A percentile compares a stretch with the other conserved stretches of the same genome.
These are phyloP conservation scores for Pichia rugopelliculosa DNA, from an alignment of 805 yeast genomes.

Conservation along the genomic window DNA sequence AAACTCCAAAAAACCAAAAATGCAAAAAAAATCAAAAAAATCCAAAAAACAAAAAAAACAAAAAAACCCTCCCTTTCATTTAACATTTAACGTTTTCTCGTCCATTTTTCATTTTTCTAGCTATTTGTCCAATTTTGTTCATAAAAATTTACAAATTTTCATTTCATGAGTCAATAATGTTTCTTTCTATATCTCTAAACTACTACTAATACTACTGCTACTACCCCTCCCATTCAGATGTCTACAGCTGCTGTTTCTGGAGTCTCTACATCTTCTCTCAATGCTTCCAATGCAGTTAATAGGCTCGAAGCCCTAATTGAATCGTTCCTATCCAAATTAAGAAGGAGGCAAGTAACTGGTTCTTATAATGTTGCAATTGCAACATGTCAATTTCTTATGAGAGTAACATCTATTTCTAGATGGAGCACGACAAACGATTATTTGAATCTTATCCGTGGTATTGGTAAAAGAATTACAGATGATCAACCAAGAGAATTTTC, in stretches of 20 bases:
- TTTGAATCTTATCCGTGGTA: conserved; percentile 59
- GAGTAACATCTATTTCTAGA: conserved; percentile 82
- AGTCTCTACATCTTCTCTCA: conserved; percentile 8
- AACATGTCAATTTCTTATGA: conserved; percentile 77
- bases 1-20: too few species aligned
- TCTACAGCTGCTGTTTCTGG: background rate
- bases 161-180: background rate
- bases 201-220: too few species aligned
- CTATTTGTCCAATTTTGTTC: too few species aligned
- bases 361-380: conserved; percentile 79
- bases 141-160: too few species aligned
- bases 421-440: conserved; percentile 77
- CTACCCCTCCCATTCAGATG: background rate
- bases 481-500: conserved; percentile 89
- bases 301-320: conserved; percentile 27
- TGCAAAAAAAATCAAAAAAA: too few species aligned
- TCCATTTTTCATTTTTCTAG: too few species aligned
- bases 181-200: background rate
- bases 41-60: too few species aligned
- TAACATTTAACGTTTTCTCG: too few species aligned
- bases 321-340: conserved; percentile 41
- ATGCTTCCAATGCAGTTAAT: conserved; percentile 20
- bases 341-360: conserved; percentile 78
- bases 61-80: too few species aligned
- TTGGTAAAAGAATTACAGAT: conserved; percentile 61